These are phyloP conservation scores for Spathaspora boniae DNA, from an alignment of 805 yeast genomes.

Conservation along the genomic window DNA sequence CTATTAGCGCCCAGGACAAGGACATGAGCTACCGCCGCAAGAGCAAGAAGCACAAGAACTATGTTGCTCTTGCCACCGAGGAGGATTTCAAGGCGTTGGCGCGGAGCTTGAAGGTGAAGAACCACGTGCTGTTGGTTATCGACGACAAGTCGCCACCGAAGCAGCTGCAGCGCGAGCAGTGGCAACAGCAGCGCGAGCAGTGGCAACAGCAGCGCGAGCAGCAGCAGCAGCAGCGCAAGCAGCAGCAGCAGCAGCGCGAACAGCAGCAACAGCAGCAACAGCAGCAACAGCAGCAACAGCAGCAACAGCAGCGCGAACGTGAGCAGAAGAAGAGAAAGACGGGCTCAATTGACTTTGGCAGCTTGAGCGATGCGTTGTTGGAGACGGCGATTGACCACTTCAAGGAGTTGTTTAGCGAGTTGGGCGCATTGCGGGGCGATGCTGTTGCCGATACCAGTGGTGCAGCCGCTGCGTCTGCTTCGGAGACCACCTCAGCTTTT, in stretches of 20 bases:
- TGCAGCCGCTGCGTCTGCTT: slow-evolving; percentile 3
- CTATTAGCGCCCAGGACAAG: slow-evolving; percentile 2
- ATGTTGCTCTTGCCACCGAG: slow-evolving; percentile 33
- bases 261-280: not conserved
- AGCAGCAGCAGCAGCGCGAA: slow-evolving; percentile 1
- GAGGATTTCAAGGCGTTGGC: slow-evolving; percentile 42
- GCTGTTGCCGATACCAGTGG: slow-evolving; percentile 3
- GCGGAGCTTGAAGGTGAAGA: slow-evolving; percentile 48
- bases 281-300: too few species aligned
- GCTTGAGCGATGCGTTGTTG: slow-evolving; percentile 22
- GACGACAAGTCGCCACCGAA: slow-evolving; percentile 15
- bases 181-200: not conserved
- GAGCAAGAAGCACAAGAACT: slow-evolving; percentile 44
- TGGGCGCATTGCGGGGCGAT: slow-evolving; percentile 6
- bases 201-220: not conserved
- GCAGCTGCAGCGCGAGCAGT: slow-evolving; percentile 1
- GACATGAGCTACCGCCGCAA: slow-evolving; percentile 29
- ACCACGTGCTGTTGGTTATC: slow-evolving; percentile 34
- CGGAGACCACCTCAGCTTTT: slow-evolving; percentile 2
- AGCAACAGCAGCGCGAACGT: not conserved
- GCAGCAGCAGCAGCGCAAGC: slow-evolving; percentile 7
- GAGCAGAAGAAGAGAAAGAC: slow-evolving; percentile 8
- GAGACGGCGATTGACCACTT: slow-evolving; percentile 29
- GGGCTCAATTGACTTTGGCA: slow-evolving; percentile 17
- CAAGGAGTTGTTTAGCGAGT: slow-evolving; percentile 18